phyloP scores from a whole-genome alignment of 2,329 filamentous ascomycete genomes.

The Diaporthe ampelina region DNA sequence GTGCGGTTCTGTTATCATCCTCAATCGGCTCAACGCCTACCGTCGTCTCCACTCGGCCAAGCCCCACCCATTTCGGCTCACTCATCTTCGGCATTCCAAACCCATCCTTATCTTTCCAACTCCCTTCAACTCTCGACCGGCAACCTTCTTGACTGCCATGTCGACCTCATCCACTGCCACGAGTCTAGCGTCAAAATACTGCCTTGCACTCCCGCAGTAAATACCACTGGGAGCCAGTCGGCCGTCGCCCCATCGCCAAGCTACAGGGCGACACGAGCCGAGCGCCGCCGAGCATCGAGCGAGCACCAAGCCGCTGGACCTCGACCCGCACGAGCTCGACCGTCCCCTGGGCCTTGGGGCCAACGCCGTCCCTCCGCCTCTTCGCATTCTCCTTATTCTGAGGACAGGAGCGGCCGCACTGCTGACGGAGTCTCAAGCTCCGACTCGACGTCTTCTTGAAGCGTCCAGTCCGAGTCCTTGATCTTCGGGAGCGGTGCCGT shows the following conservation, averaged over 20 bases:
- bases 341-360: constrained; percentile 5
- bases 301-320: not conserved
- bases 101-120: not conserved
- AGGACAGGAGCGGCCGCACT: not conserved
- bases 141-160: not conserved
- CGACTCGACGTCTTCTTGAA: not conserved
- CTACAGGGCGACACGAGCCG: not conserved
- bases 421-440: not conserved
- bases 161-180: not conserved
- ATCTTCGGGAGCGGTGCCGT: not conserved
- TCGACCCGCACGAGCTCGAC: not conserved
- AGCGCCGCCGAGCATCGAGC: not conserved
- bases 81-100: not conserved
- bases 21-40: not conserved
- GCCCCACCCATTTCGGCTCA: not conserved
- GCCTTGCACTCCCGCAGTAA: constrained; percentile 2
- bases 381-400: not conserved
- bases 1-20: not conserved
- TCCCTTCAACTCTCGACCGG: too few relatives aligned
- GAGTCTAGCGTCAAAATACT: not conserved
- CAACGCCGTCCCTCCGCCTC: not conserved
- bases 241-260: not conserved
- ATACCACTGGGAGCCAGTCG: not conserved
- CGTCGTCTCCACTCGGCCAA: not conserved
- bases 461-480: not conserved